Base-by-base conservation (phyloP, 1,284 basidiomycete genomes). In the Apiotrichum gracile region DNA sequence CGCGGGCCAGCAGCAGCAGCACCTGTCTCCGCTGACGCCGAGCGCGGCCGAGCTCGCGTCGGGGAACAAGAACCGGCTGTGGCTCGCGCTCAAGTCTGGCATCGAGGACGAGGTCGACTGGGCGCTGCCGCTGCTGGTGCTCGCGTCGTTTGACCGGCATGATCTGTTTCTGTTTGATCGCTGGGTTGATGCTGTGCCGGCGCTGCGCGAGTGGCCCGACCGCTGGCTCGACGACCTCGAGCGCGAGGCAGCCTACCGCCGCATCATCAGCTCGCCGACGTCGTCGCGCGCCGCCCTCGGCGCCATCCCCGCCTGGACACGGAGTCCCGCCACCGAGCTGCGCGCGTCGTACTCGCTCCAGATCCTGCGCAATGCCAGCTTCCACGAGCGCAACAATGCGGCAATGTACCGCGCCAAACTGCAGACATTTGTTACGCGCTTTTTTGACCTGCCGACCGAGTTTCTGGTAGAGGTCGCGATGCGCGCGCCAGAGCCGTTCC, bases 101-200 rank as follows among this genome's bases (percentile, higher is more conserved):
- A 55, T 74, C 31, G 60, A 62, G 6, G 53, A 57, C 35, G 72
- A 74, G 49, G 62, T 74, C 41, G 72, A 74, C 47, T 72, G 61
- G 55, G 70, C 72, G 8, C 64, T 74, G 5, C 72, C 72, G 4
- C 58, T 63, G 27, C 58, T 74, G 16, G 66, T 72, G 1, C 55
- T 67, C 8, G 72, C 62, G 13, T 61, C 57, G 21, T 68, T 60
- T 49, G 69, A 72, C n/a, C 56, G 62, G 4, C 44, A 55, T 4
- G 68, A 72, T 5, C 40, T 43, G 27, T 71, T 73, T 51, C 35
- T 54, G 33, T 56, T 73, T 10, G 67, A 68, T 4, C 33, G 44
- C 24, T 71, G 63, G 61, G 49, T 63, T 19, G 69, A 70, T 47
- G 61, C 64, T 24, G 59, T 71, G 2, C 37, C 53, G 4, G 61